Percentiles rank a stretch among this genome's conserved stretches.
phyloP scores from a whole-genome alignment of 1,139 yeast genomes.

The Suhomyces taliae region DNA sequence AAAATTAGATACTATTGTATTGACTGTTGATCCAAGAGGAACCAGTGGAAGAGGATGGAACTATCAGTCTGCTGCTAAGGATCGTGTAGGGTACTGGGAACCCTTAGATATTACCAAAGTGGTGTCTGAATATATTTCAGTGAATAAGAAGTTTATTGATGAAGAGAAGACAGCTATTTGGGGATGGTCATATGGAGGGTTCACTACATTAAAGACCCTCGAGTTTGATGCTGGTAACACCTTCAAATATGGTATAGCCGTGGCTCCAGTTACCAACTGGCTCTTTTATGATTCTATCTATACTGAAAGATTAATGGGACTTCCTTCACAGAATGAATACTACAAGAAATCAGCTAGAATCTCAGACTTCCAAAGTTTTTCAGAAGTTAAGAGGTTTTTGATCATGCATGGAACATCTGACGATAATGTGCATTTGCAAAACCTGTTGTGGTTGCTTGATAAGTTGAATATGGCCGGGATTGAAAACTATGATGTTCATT shows the following conservation, averaged over 20 bases:
- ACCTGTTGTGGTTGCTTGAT: constrained; percentile 76
- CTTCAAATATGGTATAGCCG: constrained; percentile 80
- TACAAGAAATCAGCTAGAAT: constrained; percentile 50
- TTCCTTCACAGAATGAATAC: constrained; percentile 54
- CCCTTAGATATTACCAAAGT: constrained; percentile 76
- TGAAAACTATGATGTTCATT: constrained; percentile 84
- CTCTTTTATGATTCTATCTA: constrained; percentile 74
- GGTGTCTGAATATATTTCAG: constrained; percentile 58
- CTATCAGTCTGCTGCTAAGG: constrained; percentile 65
- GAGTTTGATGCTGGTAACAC: constrained; percentile 68
- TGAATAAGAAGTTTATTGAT: constrained; percentile 56
- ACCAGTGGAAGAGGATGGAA: constrained; percentile 89
- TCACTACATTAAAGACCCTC: constrained; percentile 70
- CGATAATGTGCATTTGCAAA: constrained; percentile 93
- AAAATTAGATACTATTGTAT: constrained; percentile 67
- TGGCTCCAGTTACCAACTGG: constrained; percentile 91
- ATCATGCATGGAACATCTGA: constrained; percentile 96
- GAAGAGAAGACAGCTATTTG: constrained; percentile 72
- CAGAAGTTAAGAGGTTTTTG: constrained; percentile 57
- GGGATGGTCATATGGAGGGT: constrained; percentile 97
- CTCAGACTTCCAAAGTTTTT: constrained; percentile 49
- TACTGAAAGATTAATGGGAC: constrained; percentile 88
- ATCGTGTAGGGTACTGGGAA: constrained; percentile 82
- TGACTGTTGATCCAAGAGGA: constrained; percentile 91
- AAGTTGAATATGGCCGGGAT: constrained; percentile 58